These are phyloP conservation scores for Phlyctochytrium bullatum DNA, from an alignment of 192 early-diverging fungal genomes.

Conservation along the genomic window DNA sequence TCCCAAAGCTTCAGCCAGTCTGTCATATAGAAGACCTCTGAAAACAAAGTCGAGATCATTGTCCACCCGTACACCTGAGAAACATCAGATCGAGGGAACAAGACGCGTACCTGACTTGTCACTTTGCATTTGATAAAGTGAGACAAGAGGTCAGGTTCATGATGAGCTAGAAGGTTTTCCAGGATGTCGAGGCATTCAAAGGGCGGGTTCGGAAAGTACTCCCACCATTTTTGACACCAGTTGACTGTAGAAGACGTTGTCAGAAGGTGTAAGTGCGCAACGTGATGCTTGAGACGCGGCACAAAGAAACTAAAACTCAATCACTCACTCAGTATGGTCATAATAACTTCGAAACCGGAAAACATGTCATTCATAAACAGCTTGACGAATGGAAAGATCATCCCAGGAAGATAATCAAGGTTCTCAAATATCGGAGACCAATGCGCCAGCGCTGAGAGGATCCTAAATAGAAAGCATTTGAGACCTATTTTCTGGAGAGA, in stretches of 20 bases:
- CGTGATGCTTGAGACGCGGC: no score
- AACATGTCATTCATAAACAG: conserved; percentile 53
- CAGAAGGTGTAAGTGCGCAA: no score
- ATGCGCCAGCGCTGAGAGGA: conserved; percentile 51
- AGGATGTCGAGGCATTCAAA: conserved; percentile 53
- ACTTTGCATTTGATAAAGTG: conserved; percentile 48
- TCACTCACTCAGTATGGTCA: conserved; percentile 54
- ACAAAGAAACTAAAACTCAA: not conserved
- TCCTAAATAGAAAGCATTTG: conserved; percentile 18
- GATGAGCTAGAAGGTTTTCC: conserved; percentile 45
- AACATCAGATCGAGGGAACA: conserved; percentile 13
- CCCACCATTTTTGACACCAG: conserved; percentile 71
- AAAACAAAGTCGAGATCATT: conserved; percentile 45
- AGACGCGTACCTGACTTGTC: conserved; percentile 45
- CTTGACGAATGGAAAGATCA: conserved; percentile 61
- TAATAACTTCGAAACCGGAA: conserved; percentile 50
- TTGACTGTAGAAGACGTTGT: conserved; percentile 37
- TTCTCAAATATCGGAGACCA: conserved; percentile 63
- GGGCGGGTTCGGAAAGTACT: conserved; percentile 64
- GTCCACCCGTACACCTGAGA: conserved; percentile 53
- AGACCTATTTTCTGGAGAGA: not conserved
- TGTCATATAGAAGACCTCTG: conserved; percentile 38
- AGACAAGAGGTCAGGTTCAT: conserved; percentile 46
- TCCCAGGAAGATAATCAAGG: conserved; percentile 56
- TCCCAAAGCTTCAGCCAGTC: conserved; percentile 61